Conservation (phyloP, 2,329 filamentous ascomycete genomes). For the Trichoderma asperellum region DNA sequence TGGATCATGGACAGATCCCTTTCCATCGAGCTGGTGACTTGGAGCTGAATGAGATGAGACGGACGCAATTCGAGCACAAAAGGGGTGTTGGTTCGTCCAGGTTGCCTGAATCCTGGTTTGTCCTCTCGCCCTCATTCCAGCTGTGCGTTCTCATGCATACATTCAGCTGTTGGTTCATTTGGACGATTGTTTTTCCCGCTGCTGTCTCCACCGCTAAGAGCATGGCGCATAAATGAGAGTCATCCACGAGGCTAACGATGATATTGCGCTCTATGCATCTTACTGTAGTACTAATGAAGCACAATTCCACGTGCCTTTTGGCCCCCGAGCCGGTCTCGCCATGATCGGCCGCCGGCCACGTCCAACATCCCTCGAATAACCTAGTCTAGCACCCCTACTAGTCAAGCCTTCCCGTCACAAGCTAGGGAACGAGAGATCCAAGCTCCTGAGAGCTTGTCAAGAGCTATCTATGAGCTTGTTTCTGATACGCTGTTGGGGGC, state of each 20-base stretch:
- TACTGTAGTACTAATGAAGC: not conserved
- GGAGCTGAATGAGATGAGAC: not conserved
- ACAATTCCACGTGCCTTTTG: not conserved
- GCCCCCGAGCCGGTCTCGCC: not conserved
- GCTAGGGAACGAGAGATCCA: not conserved
- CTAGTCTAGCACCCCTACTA: not conserved
- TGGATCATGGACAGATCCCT: not conserved
- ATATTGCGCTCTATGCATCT: not conserved
- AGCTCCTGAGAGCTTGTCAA: not conserved
- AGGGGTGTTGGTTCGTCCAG: conserved; percentile 8
- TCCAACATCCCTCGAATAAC: not conserved
- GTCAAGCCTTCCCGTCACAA: not conserved
- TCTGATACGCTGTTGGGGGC: not conserved
- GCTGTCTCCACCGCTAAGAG: not conserved
- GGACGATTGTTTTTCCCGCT: not conserved
- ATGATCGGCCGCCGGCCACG: conserved; percentile 11
- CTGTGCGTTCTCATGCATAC: not conserved
- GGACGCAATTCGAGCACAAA: not conserved
- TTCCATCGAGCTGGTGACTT: not conserved
- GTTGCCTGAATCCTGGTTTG: not conserved
- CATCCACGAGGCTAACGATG: not conserved
- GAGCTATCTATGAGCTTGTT: not conserved
- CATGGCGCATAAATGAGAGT: not conserved
- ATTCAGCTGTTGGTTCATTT: not conserved
- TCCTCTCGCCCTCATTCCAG: not conserved